Base-by-base conservation (phyloP, 139 green algal species). In the Tetradesmus obliquus region DNA sequence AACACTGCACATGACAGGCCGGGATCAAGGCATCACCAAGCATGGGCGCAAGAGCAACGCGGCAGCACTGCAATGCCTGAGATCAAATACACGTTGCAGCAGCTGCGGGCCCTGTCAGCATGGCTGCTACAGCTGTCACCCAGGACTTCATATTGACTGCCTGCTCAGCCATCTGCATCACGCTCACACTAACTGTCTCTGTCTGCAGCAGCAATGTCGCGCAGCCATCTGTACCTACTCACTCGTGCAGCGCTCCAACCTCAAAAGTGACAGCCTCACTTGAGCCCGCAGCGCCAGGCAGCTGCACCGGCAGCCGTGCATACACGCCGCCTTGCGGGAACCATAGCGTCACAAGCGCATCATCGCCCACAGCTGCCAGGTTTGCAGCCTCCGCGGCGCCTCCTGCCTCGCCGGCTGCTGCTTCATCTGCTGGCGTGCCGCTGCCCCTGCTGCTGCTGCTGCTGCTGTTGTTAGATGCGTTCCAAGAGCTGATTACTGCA, bases 311-410 rank as follows among this genome's bases (percentile, higher is more conserved):
- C 87, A 91, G 55, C 22, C 74, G 55, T 3, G 87, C 74, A 86
- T 91, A 91, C 22, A 58, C 53, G 5, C 71, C 87, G 3, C 87
- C 87, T 12, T 85, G 72, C 9, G 87, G 87, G 72, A 84, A 91
- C 87, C 87, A 91, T 20, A 91, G 74, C 55, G 54, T 85, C 1
- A 91, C 87, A 8, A 76, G 15, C 1, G 74, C 87, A 5, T 51
- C 86, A 83, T 55, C 45, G 55, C 8, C 69, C 17, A 32, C 66
- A 72, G 51, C 22, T 66, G 55, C 69, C 66, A 81, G 55, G 55
- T 87, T 53, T 12, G 55, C 82, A 72, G n/a, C 19, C 17, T 57
- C 81, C 17, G 54, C 81, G 15, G 45, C 32, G 53, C 13, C 53
- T 10, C 81, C 81, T 86, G 81, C 53, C 13, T 85, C 80, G 32